phyloP scores from a whole-genome alignment of 257 asterid genomes.

The Solanum medicagineum region DNA sequence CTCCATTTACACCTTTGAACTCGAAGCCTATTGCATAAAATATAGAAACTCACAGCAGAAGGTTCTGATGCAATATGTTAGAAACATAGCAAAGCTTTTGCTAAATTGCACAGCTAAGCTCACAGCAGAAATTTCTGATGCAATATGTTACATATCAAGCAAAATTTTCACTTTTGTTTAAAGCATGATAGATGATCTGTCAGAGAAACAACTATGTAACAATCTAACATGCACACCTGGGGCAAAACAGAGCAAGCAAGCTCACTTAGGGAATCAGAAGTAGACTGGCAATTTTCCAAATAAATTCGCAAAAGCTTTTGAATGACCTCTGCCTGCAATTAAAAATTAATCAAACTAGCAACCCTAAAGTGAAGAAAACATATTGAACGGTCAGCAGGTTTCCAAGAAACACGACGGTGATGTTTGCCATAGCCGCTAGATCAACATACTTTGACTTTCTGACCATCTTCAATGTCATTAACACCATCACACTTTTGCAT shows the following conservation, averaged over 20 bases:
- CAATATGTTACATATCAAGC: neutral
- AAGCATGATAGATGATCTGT: neutral
- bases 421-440: neutral
- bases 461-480: constrained; percentile 35
- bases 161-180: neutral
- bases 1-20: neutral
- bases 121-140: neutral
- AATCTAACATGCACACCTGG: constrained; percentile 33
- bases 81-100: neutral
- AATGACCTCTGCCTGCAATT: constrained; percentile 67
- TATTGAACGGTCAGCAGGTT: neutral
- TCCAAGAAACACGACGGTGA: neutral
- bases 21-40: neutral
- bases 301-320: constrained; percentile 72
- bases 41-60: neutral
- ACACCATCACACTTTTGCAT: constrained; percentile 50
- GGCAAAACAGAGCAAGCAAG: constrained; percentile 64
- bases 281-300: constrained; percentile 50
- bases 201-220: neutral
- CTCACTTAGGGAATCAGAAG: constrained; percentile 52
- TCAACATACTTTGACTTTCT: constrained; percentile 42
- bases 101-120: neutral
- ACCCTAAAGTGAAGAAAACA: neutral
- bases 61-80: neutral
- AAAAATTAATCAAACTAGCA: neutral